A percentile compares a stretch with the other conserved stretches of the same genome.
phyloP scores from a whole-genome alignment of 2,329 filamentous ascomycete genomes.

The Pseudogymnoascus sp. region DNA sequence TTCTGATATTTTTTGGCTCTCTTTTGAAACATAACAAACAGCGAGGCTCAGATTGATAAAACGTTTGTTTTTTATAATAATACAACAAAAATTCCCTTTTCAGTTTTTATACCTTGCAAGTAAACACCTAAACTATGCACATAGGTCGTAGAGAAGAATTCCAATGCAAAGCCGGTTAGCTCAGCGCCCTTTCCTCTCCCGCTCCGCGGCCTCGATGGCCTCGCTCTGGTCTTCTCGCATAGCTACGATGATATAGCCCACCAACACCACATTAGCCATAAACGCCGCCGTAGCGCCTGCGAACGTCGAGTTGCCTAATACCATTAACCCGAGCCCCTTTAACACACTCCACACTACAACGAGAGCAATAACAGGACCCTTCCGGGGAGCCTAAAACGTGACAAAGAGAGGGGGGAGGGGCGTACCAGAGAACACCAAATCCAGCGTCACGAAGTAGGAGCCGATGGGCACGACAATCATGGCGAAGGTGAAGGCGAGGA shows the following conservation, averaged over 20 bases:
- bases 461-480: slow-evolving; percentile 85
- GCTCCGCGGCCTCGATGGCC: slow-evolving; percentile 33
- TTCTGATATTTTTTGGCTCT: not conserved
- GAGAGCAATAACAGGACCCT: not conserved
- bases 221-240: slow-evolving; percentile 69
- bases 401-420: not conserved
- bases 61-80: not conserved
- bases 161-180: too few relatives aligned
- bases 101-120: not conserved
- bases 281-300: slow-evolving; percentile 79
- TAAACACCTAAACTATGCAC: not conserved
- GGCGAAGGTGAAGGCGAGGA: slow-evolving; percentile 80
- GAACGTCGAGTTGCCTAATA: slow-evolving; percentile 73
- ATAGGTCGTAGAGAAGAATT: not conserved
- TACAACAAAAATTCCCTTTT: not conserved
- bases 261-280: slow-evolving; percentile 82
- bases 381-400: not conserved
- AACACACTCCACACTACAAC: not conserved
- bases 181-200: slow-evolving; percentile 29
- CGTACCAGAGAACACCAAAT: slow-evolving; percentile 68
- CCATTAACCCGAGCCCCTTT: not conserved
- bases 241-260: slow-evolving; percentile 85
- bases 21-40: not conserved
- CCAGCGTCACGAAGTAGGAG: slow-evolving; percentile 76
- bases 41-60: not conserved